Percentiles rank a stretch among this genome's conserved stretches.
phyloP scores from a whole-genome alignment of 2,329 filamentous ascomycete species.

The Neofusicoccum kwambonambiense region DNA sequence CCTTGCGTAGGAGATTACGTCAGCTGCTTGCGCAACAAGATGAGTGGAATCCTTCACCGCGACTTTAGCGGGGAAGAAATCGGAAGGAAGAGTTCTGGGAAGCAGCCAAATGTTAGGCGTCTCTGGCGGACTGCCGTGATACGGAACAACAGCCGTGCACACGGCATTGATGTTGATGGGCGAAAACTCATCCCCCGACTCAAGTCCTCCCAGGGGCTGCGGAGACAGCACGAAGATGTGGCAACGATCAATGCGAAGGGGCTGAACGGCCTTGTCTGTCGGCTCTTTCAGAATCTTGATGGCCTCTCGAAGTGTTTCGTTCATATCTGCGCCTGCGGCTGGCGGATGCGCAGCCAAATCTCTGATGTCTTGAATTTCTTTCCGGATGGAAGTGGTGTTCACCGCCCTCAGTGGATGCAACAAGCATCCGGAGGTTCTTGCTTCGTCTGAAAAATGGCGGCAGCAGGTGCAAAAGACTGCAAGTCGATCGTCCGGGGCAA shows the following conservation, averaged over 20 bases:
- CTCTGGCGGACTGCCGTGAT: not conserved
- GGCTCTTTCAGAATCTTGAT: slow-evolving; percentile 10
- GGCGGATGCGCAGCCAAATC: slow-evolving; percentile 6
- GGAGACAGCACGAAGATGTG: slow-evolving; percentile 24
- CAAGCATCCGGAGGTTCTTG: slow-evolving; percentile 16
- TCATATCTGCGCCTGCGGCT: not conserved
- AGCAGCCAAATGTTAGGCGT: not conserved
- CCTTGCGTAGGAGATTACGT: slow-evolving; percentile 10
- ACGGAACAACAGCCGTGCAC: slow-evolving; percentile 17
- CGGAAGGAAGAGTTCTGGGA: not conserved
- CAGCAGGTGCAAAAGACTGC: slow-evolving; percentile 22
- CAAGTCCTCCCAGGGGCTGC: slow-evolving; percentile 7
- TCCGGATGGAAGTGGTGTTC: not conserved
- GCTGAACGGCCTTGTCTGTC: not conserved
- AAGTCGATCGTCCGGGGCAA: slow-evolving; percentile 18
- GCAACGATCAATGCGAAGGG: slow-evolving; percentile 13
- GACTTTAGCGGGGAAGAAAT: not conserved
- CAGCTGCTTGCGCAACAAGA: slow-evolving; percentile 4
- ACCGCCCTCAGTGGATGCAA: slow-evolving; percentile 17
- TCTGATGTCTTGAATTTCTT: slow-evolving; percentile 17
- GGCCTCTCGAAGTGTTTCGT: slow-evolving; percentile 18
- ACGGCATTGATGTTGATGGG: slow-evolving; percentile 10
- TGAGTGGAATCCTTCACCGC: not conserved
- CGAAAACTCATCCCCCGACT: not conserved
- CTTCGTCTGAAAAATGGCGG: slow-evolving; percentile 11